Evolutionary conservation across 2,329 filamentous ascomycete genomes (phyloP).

Genomic region (Elsinoe fawcettii): DNA sequence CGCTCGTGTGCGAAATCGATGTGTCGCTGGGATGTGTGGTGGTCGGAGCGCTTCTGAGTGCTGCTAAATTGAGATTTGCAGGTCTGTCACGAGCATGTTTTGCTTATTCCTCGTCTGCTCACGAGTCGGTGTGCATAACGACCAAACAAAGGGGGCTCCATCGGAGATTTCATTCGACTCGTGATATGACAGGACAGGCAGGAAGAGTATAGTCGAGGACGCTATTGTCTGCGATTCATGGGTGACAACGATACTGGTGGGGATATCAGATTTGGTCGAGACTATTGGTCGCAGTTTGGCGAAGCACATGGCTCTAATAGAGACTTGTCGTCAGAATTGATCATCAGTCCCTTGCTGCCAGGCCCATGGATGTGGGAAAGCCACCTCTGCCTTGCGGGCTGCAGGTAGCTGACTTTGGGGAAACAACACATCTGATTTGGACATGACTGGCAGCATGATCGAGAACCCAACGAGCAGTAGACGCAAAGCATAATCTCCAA

Average conservation of each 20-base stretch:
- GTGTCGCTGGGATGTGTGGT: background rate
- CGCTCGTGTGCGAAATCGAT: background rate
- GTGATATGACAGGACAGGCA: background rate
- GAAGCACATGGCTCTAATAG: conserved; percentile 1
- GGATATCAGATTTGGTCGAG: background rate
- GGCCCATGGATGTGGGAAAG: conserved; percentile 3
- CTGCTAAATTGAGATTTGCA: conserved; percentile 6
- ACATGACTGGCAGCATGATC: background rate
- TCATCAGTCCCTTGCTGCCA: conserved; percentile 7
- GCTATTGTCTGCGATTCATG: conserved; percentile 12
- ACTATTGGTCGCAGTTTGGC: background rate
- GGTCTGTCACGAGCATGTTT: background rate
- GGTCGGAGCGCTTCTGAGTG: background rate
- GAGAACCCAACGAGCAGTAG: background rate
- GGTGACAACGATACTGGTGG: background rate
- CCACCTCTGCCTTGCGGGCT: conserved; percentile 5
- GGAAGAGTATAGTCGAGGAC: background rate
- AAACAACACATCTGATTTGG: background rate
- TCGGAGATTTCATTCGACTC: background rate
- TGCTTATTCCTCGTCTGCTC: background rate
- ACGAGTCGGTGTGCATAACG: background rate
- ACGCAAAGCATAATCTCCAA: background rate
- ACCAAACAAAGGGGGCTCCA: background rate
- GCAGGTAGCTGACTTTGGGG: background rate
- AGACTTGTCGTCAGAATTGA: conserved; percentile 13